phyloP scores from a whole-genome alignment of 2,329 filamentous ascomycete species.

The Sphaerulina populicola region DNA sequence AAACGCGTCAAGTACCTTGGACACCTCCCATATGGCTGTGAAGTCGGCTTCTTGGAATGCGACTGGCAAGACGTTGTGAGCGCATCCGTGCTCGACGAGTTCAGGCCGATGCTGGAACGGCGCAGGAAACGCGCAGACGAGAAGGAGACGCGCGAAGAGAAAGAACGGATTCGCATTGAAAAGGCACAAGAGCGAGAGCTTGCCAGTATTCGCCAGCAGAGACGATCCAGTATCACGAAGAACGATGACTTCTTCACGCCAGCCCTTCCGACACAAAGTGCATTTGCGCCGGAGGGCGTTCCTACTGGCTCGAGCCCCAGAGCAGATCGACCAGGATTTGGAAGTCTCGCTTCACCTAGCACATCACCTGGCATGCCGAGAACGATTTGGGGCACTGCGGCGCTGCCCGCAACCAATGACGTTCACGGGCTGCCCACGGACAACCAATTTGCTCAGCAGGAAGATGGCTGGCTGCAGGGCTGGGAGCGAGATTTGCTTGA shows the following conservation, averaged over 20 bases:
- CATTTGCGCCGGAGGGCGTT: conserved; percentile 27
- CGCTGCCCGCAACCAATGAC: conserved; percentile 52
- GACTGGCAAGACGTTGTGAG: conserved; percentile 89
- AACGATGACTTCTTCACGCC: conserved; percentile 33
- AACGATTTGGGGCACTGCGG: conserved; percentile 89
- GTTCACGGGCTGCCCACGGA: conserved; percentile 37
- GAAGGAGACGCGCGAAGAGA: conserved; percentile 78
- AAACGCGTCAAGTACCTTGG: conserved; percentile 79
- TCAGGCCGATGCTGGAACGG: conserved; percentile 66
- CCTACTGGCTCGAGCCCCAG: conserved; percentile 40
- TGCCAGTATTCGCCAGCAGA: conserved; percentile 56
- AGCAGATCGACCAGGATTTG: conserved; percentile 55
- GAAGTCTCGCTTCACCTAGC: conserved; percentile 64
- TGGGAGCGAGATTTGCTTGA: conserved; percentile 69
- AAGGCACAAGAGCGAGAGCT: conserved; percentile 64
- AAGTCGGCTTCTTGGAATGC: conserved; percentile 84
- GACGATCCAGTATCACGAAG: conserved; percentile 44
- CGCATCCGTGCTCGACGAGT: conserved; percentile 63
- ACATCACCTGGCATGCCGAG: conserved; percentile 67
- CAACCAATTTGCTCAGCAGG: conserved; percentile 35
- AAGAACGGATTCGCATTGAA: conserved; percentile 73
- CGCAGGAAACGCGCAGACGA: conserved; percentile 70
- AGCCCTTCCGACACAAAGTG: conserved; percentile 21
- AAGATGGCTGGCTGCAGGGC: conserved; percentile 81
- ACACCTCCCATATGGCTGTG: conserved; percentile 81